phyloP scores from a whole-genome alignment of 176 grass and related monocot species.

The Phoenix roebelenii region DNA sequence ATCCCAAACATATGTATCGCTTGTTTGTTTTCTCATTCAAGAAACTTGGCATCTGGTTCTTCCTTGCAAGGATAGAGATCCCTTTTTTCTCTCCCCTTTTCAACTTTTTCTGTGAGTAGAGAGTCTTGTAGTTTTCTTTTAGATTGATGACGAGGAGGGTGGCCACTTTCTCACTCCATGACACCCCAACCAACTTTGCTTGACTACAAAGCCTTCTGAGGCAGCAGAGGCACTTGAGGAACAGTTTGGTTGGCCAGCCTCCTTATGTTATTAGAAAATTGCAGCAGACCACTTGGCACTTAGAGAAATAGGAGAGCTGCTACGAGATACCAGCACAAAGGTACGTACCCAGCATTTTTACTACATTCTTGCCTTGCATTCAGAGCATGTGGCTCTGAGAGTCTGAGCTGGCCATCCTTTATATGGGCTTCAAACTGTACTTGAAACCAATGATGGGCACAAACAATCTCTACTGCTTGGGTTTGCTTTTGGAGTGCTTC shows the following conservation, averaged over 20 bases:
- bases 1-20: not conserved
- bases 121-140: slow-evolving; percentile 42
- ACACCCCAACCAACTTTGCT: slow-evolving; percentile 66
- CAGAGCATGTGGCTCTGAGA: too few relatives aligned
- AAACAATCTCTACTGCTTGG: too few relatives aligned
- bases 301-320: not conserved
- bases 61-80: slow-evolving; percentile 22
- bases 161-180: slow-evolving; percentile 51
- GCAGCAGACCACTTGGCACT: not conserved
- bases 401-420: too few relatives aligned
- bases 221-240: slow-evolving; percentile 24
- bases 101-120: slow-evolving; percentile 23
- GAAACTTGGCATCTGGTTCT: not conserved
- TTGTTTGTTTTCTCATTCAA: slow-evolving; percentile 10
- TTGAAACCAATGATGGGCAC: too few relatives aligned
- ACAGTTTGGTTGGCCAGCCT: slow-evolving; percentile 8
- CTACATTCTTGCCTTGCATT: too few relatives aligned
- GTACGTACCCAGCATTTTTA: not conserved
- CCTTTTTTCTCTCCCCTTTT: slow-evolving; percentile 14
- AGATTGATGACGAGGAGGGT: slow-evolving; percentile 29
- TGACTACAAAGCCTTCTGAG: slow-evolving; percentile 50
- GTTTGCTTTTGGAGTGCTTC: too few relatives aligned
- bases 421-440: too few relatives aligned
- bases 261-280: not conserved
- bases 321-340: not conserved